A percentile compares a stretch with the other conserved stretches of the same genome.
These are phyloP conservation scores for Sclerotinia minor DNA, from an alignment of 2,329 filamentous ascomycete genomes.

Conservation along the genomic window DNA sequence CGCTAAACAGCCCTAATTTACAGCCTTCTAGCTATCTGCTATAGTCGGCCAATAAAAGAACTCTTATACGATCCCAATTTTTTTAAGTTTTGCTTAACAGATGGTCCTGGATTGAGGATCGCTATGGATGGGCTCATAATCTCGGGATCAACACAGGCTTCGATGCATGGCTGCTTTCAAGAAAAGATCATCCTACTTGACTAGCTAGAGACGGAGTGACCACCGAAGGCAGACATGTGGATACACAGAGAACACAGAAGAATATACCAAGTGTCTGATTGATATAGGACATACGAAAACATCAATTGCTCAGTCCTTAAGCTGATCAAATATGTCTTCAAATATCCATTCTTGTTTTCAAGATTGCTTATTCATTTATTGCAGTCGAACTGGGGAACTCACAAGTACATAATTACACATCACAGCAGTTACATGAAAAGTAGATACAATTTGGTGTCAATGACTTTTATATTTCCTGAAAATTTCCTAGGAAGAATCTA, in stretches of 20 bases:
- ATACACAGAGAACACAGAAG: not conserved
- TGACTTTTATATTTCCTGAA: not conserved
- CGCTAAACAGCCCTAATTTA: too few relatives aligned
- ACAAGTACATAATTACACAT: not conserved
- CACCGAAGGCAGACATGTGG: not conserved
- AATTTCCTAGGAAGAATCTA: not conserved
- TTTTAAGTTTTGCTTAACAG: too few relatives aligned
- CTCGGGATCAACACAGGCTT: too few relatives aligned
- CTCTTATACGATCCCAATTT: too few relatives aligned
- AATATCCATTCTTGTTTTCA: not conserved
- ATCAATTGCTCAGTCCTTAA: not conserved
- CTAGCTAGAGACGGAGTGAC: not conserved
- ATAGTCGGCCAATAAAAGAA: too few relatives aligned
- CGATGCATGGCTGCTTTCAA: too few relatives aligned
- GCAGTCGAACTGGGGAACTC: not conserved
- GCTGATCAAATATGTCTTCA: not conserved
- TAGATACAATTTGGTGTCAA: not conserved
- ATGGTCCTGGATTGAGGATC: not conserved
- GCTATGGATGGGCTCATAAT: too few relatives aligned
- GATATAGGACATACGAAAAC: not conserved
- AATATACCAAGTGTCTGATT: not conserved
- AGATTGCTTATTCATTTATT: too few relatives aligned
- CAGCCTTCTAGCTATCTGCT: too few relatives aligned
- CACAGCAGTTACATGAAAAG: not conserved
- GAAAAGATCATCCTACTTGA: not conserved